These are phyloP conservation scores for Suillus fuscotomentosus DNA, from an alignment of 768 basidiomycete genomes.

Conservation along the genomic window DNA sequence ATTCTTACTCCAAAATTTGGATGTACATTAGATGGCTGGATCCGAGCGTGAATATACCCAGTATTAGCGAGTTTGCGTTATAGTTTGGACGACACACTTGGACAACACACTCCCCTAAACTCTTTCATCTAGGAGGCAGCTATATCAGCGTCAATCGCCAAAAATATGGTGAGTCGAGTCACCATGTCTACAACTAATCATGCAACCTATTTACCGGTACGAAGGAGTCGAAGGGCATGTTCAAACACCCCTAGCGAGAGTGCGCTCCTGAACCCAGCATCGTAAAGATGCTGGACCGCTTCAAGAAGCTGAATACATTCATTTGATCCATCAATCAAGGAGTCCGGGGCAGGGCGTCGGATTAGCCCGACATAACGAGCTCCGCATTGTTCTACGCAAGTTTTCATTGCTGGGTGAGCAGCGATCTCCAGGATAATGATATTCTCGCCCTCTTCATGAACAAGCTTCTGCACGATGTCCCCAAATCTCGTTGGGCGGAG, in stretches of 20 bases:
- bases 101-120: background rate
- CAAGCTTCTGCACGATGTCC: constrained; percentile 30
- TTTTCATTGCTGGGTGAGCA: constrained; percentile 35
- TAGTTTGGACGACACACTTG: background rate
- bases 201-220: background rate
- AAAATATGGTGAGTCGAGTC: background rate
- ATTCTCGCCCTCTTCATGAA: constrained; percentile 27
- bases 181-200: background rate
- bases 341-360: constrained; percentile 27
- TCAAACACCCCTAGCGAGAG: background rate
- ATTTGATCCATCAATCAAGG: background rate
- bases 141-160: background rate
- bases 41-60: background rate
- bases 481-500: constrained; percentile 35
- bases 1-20: background rate
- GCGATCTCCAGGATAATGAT: constrained; percentile 31
- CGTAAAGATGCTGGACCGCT: background rate
- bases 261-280: background rate
- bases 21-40: background rate
- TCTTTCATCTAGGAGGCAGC: background rate
- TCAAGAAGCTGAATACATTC: background rate
- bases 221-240: background rate
- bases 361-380: constrained; percentile 28
- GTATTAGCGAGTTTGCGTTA: background rate
- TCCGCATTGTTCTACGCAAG: constrained; percentile 33